phyloP scores from a whole-genome alignment of 768 basidiomycete genomes.

The Tulasnella sp. region DNA sequence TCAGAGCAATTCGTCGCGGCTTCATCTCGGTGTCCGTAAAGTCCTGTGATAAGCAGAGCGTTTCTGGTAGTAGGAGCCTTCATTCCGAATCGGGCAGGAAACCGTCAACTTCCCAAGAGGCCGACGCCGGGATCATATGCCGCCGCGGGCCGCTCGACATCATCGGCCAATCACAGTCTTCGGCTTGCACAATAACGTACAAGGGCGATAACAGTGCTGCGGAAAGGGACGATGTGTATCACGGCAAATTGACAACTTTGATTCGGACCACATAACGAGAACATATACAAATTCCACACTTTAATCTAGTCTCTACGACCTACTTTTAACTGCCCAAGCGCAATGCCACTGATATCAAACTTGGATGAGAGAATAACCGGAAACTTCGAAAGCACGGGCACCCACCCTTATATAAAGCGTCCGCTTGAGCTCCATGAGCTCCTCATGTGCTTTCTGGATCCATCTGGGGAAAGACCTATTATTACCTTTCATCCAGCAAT shows the following conservation, averaged over 20 bases:
- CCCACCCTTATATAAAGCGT: not conserved
- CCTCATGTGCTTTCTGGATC: not conserved
- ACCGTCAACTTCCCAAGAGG: not conserved
- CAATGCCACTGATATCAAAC: slow-evolving; percentile 11
- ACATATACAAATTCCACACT: not conserved
- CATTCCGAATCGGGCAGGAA: no score
- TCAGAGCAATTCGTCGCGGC: no score
- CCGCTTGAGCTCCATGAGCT: not conserved
- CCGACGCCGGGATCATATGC: not conserved
- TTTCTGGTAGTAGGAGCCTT: no score
- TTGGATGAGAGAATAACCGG: not conserved
- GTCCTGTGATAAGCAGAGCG: no score
- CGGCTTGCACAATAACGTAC: not conserved
- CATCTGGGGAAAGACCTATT: not conserved
- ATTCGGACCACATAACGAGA: no score
- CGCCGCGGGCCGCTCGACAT: not conserved
- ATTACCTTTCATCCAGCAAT: not conserved
- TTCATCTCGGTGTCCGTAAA: no score
- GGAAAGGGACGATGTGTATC: no score
- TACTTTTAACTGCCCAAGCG: slow-evolving; percentile 10
- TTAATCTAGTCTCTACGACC: not conserved
- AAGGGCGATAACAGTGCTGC: not conserved
- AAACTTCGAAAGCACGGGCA: not conserved
- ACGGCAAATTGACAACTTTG: no score
- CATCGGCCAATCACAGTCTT: not conserved